Percentiles rank a stretch among this genome's conserved stretches.
Evolutionary conservation across 495 filamentous ascomycete genomes (phyloP).

Genomic region (Trichoderma orchidacearum): DNA sequence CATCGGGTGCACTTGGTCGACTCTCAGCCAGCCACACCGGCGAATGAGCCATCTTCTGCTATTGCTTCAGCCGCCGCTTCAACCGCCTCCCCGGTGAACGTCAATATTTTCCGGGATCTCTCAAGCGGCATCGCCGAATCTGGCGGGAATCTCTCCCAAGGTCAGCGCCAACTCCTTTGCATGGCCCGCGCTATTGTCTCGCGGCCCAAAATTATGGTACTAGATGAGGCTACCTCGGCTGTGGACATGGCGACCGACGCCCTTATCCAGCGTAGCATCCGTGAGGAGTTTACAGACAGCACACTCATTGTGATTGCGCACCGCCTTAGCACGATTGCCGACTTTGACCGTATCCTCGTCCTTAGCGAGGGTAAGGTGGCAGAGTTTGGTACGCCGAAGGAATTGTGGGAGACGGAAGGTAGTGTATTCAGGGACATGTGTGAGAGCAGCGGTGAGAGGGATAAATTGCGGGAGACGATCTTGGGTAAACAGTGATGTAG

Average conservation of each 20-base stretch:
- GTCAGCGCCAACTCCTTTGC: constrained; percentile 79
- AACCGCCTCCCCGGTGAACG: constrained; percentile 28
- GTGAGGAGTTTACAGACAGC: constrained; percentile 63
- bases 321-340: constrained; percentile 70
- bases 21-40: constrained; percentile 8
- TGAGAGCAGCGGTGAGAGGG: constrained; percentile 59
- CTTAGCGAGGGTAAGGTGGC: constrained; percentile 61
- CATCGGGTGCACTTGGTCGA: constrained; percentile 59
- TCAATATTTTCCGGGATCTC: constrained; percentile 49
- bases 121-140: constrained; percentile 55
- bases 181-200: constrained; percentile 76
- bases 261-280: constrained; percentile 70
- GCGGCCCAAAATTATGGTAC: constrained; percentile 69
- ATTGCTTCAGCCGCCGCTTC: constrained; percentile 6
- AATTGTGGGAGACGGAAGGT: constrained; percentile 45
- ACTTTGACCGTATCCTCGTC: constrained; percentile 77
- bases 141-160: constrained; percentile 73
- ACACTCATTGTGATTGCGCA: constrained; percentile 84
- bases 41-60: constrained; percentile 8
- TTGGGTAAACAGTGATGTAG: constrained; percentile 13
- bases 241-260: constrained; percentile 80
- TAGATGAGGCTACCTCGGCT: constrained; percentile 82
- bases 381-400: constrained; percentile 58
- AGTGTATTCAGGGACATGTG: constrained; percentile 63
- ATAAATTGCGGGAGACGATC: constrained; percentile 42